A percentile compares a stretch with the other conserved stretches of the same genome.
Conservation (phyloP, 495 filamentous ascomycete species). For the Barbatosphaeria neglecta region DNA sequence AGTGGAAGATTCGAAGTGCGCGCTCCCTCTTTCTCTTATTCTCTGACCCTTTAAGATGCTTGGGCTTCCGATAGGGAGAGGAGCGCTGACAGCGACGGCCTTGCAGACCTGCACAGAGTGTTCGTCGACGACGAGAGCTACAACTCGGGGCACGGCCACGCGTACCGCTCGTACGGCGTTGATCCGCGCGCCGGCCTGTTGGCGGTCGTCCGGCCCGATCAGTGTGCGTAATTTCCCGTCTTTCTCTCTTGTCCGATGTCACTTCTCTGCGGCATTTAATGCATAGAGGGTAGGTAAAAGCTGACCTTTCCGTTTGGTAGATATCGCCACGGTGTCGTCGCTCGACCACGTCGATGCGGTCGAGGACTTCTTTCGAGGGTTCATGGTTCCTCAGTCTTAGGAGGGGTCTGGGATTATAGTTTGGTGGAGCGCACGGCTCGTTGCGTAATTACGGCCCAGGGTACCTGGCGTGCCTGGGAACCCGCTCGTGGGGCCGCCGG, state of each 20-base stretch:
- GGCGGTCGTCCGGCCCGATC: conserved; percentile 55
- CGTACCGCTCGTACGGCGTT: conserved; percentile 51
- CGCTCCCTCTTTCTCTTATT: conserved; percentile 1
- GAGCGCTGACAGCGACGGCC: background rate
- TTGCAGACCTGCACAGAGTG: conserved; percentile 48
- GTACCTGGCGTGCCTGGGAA: too few species aligned
- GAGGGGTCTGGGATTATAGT: background rate
- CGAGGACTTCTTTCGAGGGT: conserved; percentile 10
- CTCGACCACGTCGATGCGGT: conserved; percentile 5
- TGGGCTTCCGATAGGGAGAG: background rate
- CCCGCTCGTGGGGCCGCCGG: too few species aligned
- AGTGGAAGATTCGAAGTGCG: conserved; percentile 47
- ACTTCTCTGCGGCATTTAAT: too few species aligned
- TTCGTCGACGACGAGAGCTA: conserved; percentile 59
- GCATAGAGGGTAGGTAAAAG: too few species aligned
- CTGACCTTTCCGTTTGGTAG: conserved; percentile 9
- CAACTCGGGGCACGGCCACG: conserved; percentile 51
- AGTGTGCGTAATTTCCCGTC: conserved; percentile 36
- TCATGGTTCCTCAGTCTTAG: conserved; percentile 5
- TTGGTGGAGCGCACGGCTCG: too few species aligned
- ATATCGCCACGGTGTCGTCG: conserved; percentile 14
- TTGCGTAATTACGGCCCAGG: background rate
- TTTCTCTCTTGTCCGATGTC: background rate
- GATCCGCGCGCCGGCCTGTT: conserved; percentile 40
- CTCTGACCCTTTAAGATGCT: background rate